Evolutionary conservation across 2,329 filamentous ascomycete species (phyloP), one percentile per base, ranked within the genome.

Genomic region (Rhynchosporium agropyri): DNA sequence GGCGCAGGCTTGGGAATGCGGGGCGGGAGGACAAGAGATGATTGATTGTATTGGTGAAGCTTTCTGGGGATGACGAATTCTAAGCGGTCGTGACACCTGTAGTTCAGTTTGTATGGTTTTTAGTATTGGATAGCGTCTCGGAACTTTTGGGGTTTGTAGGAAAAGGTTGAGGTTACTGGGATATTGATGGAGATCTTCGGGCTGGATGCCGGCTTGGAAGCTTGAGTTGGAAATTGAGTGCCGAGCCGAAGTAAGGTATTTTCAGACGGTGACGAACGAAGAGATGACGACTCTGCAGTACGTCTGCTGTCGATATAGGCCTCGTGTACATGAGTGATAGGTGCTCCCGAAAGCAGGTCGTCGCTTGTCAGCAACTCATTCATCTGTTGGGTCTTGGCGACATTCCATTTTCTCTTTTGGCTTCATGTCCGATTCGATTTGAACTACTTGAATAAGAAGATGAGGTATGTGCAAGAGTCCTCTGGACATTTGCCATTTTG

Each of bases 1-100:
- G 59, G 59, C 58, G 50, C 49, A 49, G 45, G 40, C 56, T 59
- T 59, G 51, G 61, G 61, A 63, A 63, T 63, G 61, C 61, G 61
- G 61, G 61, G 61, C 61, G 55, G n/a, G 38, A 57, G 36, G 38
- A 31, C 48, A 58, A 58, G 55, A n/a, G 42, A 50, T 29, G 42
- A 58, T 31, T 29, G 42, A 58, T 31, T 46, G 26, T 42, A 58
- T 38, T 51, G 45, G 53, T 46, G 43, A 46, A 20, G n/a, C 8
- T 15, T n/a, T 3, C 15, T 46, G 15, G 48, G 51, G 28, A 59
- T 63, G 59, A 63, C 55, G 61, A 59, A n/a, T 29, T 29, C 3
- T 40, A 8, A 33, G 20, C 13, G 9, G 15, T 60, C 40, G 38
- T 20, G 20, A 38, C n/a, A 50, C 42, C 20, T 33, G 29, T 54